These are phyloP conservation scores for Chlorella sorokiniana DNA, from an alignment of 139 green algal species.

Conservation along the genomic window DNA sequence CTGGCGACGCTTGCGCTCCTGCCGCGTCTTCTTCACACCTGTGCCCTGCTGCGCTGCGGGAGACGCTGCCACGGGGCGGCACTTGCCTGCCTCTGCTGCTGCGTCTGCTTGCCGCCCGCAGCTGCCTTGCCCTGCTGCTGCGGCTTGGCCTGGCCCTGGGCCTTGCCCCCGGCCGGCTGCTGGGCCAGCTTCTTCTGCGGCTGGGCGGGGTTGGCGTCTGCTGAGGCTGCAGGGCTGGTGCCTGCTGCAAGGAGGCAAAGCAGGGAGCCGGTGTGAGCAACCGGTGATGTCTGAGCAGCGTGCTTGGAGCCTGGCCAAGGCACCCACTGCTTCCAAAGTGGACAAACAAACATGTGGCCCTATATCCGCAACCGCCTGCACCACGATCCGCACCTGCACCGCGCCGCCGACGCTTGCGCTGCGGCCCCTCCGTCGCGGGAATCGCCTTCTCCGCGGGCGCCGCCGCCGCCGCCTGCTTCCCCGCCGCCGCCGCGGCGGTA, in stretches of 20 bases:
- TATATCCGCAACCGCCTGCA: no score
- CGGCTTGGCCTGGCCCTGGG: background rate
- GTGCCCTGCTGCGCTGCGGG: background rate
- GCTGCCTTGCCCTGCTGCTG: background rate
- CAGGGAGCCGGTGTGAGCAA: no score
- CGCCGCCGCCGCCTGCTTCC: background rate
- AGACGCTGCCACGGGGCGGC: background rate
- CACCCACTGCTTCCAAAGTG: no score
- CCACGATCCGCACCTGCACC: background rate
- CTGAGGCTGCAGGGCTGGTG: no score
- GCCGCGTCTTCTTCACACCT: background rate
- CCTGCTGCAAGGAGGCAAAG: no score
- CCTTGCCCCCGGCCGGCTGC: background rate
- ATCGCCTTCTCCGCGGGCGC: background rate
- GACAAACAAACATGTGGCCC: no score
- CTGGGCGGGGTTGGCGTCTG: no score
- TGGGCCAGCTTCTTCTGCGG: background rate
- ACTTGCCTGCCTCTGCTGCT: no score
- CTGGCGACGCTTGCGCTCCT: background rate
- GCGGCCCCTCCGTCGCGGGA: background rate
- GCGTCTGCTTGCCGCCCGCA: background rate
- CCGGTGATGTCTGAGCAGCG: no score
- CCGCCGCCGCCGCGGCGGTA: background rate
- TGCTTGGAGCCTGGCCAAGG: no score
- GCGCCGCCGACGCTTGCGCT: slow-evolving; percentile 2